phyloP scores from a whole-genome alignment of 352 stramenopile species.

The Pythium myriotylum region DNA sequence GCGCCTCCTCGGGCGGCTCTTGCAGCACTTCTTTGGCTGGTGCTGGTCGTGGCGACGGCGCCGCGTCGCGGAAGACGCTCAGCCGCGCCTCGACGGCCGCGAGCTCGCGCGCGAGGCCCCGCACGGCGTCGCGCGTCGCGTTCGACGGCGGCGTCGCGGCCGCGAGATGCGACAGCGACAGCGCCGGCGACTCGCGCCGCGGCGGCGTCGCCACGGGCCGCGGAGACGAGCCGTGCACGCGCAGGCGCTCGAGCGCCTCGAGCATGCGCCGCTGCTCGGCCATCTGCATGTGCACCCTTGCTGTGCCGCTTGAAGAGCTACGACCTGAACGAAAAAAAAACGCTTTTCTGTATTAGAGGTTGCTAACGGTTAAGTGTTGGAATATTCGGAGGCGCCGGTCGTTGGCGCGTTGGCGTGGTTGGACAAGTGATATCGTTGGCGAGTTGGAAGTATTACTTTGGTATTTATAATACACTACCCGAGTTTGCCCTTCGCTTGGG shows the following conservation, averaged over 20 bases:
- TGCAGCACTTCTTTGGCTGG: too few species aligned
- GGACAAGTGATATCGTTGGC: too few species aligned
- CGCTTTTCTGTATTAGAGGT: too few species aligned
- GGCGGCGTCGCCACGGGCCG: constrained; percentile 1
- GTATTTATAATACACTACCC: too few species aligned
- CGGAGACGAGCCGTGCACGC: background rate
- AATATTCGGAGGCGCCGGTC: too few species aligned
- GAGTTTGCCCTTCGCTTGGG: too few species aligned
- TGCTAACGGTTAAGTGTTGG: too few species aligned
- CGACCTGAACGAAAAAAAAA: background rate
- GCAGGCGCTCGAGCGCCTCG: constrained; percentile 9
- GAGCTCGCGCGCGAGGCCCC: constrained; percentile 9
- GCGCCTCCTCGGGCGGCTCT: background rate
- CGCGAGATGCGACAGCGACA: constrained; percentile 29
- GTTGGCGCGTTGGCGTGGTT: too few species aligned
- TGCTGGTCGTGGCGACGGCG: too few species aligned
- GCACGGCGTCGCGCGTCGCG: background rate
- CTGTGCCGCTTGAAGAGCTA: background rate
- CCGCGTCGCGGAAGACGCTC: constrained; percentile 24
- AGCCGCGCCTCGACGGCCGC: constrained; percentile 32
- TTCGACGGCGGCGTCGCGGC: constrained; percentile 10
- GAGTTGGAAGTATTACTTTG: too few species aligned
- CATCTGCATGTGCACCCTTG: background rate
- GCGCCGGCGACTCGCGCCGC: constrained; percentile 12
- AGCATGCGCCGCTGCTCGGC: constrained; percentile 15